Base-by-base conservation (phyloP, 257 asterid species). In the Eucommia ulmoides region DNA sequence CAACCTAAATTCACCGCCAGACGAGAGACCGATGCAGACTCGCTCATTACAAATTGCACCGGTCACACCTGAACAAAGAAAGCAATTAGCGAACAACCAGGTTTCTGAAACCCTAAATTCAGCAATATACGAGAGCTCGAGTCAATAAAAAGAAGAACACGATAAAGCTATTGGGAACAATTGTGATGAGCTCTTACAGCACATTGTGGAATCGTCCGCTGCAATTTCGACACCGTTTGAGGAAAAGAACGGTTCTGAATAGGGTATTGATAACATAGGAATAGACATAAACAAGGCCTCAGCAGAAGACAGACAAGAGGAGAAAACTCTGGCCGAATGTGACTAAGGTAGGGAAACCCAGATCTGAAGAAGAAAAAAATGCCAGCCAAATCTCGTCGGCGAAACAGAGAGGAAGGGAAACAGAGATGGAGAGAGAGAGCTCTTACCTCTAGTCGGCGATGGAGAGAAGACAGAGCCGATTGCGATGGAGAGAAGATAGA, bases 271-370 rank as follows among this genome's bases (percentile, higher is more conserved):
- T 57, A 25, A 55, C 14, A 76, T 51, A 51, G 93, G 67, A 19
- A 76, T 80, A 46, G 91, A 83, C 67, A 71, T 73, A 41, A 83
- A 76, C 78, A 69, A 70, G 69, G 10, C 98, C 93, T 42, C 75
- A 58, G 47, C 75, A 50, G 33, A 86, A 67, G 61, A 33, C 84
- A 33, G 88, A 81, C 41, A 86, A 63, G 68, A 80, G 94, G 65
- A 78, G 74, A 60, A 91, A 91, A 67, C 92, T 78, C 70, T 68
- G 92, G 45, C 96, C 98, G 1, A 91, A 91, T 72, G 98, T 91
- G 33, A 71, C 83, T 4, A 70, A 61, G 23, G 96, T 82, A 77
- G 83, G 78, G 61, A 75, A 89, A 71, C 71, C 78, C 57, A 83
- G 83, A 68, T 82, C 73, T 74, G 76, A 78, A 20, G 80, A 69